Base-by-base conservation (phyloP, 2,329 filamentous ascomycete species). In the Clonostachys sp. region DNA sequence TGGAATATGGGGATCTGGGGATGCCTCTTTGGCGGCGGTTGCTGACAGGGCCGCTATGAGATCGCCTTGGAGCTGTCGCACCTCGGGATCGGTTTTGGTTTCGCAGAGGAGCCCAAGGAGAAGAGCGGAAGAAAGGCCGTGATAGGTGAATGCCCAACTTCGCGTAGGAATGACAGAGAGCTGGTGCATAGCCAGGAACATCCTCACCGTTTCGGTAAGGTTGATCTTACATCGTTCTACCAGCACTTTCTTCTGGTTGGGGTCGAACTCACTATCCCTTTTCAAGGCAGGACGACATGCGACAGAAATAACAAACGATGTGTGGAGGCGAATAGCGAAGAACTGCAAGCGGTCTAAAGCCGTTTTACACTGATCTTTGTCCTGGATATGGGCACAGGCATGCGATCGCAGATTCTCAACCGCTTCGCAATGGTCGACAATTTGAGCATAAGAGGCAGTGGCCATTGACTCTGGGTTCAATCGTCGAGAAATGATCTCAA, bases 121-220 rank as follows among this genome's bases (percentile, higher is more conserved):
- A 5, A 86, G 72, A 2, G 82, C 82, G 0, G 82, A 86, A 9
- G 81, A 85, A 8, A 86, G 71, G 2, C 82, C 81, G 55, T 86
- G 81, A 49, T 85, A 85, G 1, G 82, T 86, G 51, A 85, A 85
- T 0, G 82, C 81, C 82, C 82, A 86, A 48, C 80, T 84, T 24
- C 82, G 71, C 0, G 82, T 86, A 1, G 82, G 82, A 42, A 85
- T 84, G 9, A 83, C 78, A 3, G 81, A 84, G 33, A 86, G 66
- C 52, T 84, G 81, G 60, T 86, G 81, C 82, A 86, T 86, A 14
- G 81, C 79, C 18, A 86, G 67, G 57, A 85, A 86, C 81, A 85
- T 86, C 39, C 80, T 75, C 12, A 86, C 81, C 12, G 81, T 85
- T 58, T 85, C 81, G 6, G 79, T 79, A 24, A 86, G 66, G 56